Evolutionary conservation across 176 grass and related monocot genomes (phyloP).

Genomic region (Aegilops umbellulata): DNA sequence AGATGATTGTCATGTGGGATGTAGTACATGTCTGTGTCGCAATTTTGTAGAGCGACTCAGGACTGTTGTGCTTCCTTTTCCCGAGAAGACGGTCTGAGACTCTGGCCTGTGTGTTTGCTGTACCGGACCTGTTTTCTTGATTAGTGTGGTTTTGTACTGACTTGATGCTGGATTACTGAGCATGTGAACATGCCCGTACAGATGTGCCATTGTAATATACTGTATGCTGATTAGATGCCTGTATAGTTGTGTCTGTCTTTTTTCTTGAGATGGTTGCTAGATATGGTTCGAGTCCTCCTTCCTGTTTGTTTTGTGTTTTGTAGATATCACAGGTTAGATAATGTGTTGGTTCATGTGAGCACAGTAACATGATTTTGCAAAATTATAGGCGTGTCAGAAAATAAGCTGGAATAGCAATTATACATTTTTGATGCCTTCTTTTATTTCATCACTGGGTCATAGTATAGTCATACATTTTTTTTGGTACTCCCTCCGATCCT

Average conservation of each 20-base stretch:
- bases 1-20: constrained; percentile 7
- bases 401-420: too few species aligned
- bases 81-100: neutral
- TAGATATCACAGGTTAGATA: too few species aligned
- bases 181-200: neutral
- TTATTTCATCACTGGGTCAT: too few species aligned
- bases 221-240: neutral
- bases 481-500: too few species aligned
- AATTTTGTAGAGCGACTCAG: neutral
- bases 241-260: neutral
- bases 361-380: too few species aligned
- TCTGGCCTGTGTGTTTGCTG: neutral
- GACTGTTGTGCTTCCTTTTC: neutral
- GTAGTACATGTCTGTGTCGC: neutral
- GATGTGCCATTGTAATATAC: neutral
- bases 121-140: constrained; percentile 6
- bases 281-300: neutral
- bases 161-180: neutral
- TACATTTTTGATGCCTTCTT: too few species aligned
- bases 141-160: neutral
- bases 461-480: too few species aligned
- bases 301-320: neutral
- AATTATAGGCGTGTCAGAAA: too few species aligned
- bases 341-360: too few species aligned
- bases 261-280: neutral